Conservation (phyloP, 352 stramenopile genomes). For the Aphanomyces invadans region DNA sequence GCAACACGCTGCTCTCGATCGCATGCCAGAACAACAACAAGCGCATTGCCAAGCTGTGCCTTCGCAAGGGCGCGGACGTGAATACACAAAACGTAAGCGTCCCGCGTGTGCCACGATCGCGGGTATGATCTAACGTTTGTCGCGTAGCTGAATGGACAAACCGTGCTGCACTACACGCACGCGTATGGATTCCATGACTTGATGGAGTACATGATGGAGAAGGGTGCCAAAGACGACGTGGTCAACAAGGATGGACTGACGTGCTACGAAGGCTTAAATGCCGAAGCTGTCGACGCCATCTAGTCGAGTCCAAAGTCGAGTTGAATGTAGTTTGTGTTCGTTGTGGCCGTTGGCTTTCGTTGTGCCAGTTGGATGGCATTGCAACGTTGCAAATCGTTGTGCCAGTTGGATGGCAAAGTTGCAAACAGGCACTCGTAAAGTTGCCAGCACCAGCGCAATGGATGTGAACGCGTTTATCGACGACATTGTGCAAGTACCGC, state of each 20-base stretch:
- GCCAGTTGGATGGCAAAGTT: too few relatives aligned
- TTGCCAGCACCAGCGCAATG: neutral
- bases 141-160: constrained; percentile 82
- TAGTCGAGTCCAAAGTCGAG: too few relatives aligned
- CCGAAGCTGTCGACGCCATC: constrained; percentile 73
- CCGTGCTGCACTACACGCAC: constrained; percentile 89
- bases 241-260: constrained; percentile 91
- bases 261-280: constrained; percentile 90
- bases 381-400: too few relatives aligned
- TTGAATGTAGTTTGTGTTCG: too few relatives aligned
- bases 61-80: constrained; percentile 88
- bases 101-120: neutral
- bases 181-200: constrained; percentile 92
- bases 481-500: neutral
- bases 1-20: constrained; percentile 90
- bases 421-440: neutral
- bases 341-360: too few relatives aligned
- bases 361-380: too few relatives aligned
- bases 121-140: neutral
- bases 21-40: constrained; percentile 96
- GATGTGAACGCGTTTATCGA: neutral
- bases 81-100: constrained; percentile 87
- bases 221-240: constrained; percentile 88
- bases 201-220: constrained; percentile 92
- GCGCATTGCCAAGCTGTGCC: constrained; percentile 90